Base-by-base conservation (phyloP, 2,329 filamentous ascomycete species). In the Orbilia quercus region DNA sequence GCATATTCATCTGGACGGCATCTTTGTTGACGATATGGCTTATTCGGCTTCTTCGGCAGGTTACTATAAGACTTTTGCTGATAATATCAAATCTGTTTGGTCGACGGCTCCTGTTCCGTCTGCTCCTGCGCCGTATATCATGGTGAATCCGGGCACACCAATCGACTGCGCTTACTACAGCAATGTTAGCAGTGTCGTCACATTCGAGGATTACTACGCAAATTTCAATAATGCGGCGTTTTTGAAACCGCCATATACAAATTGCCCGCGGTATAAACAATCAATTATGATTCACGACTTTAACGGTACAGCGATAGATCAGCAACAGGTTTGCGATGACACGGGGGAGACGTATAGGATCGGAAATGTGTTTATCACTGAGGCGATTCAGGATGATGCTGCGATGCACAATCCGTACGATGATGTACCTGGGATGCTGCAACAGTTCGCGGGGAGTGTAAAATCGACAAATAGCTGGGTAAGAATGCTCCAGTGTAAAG, bases 241-340 rank as follows among this genome's bases (percentile, higher is more conserved):
- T 9, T 14, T 58, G 16, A 40, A 71, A 14, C 2, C 57, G 4
- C 48, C 66, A 1, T 71, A 71, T 38, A 63, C 57, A 58, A n/a
- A 42, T 12, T 70, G 66, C 36, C 57, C 66, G 4, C 55, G 58
- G 28, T 63, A 51, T 38, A 71, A 64, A 9, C 57, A 71, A 22
- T 36, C 65, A 12, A 47, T 64, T n/a, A 63, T 71, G 1, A 64
- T 71, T n/a, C 57, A 71, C 34, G 66, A 71, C 22, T 71, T 71
- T 36, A 71, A 55, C 14, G 50, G 58, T 1, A 63, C 66, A 0
- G 50, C 57, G 6, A 2, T 63, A 28, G 66, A 71, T 28, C 66
- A 71, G 18, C 66, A 63, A 25, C 66, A 63, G 22, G n/a, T 71
- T 6, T 71, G 48, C 18, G 66, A 71, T 53, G 66, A 71, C 40